A percentile compares a stretch with the other conserved stretches of the same genome.
These are phyloP conservation scores for Allantophomopsis cytisporea DNA, from an alignment of 2,329 filamentous ascomycete genomes.

Conservation along the genomic window DNA sequence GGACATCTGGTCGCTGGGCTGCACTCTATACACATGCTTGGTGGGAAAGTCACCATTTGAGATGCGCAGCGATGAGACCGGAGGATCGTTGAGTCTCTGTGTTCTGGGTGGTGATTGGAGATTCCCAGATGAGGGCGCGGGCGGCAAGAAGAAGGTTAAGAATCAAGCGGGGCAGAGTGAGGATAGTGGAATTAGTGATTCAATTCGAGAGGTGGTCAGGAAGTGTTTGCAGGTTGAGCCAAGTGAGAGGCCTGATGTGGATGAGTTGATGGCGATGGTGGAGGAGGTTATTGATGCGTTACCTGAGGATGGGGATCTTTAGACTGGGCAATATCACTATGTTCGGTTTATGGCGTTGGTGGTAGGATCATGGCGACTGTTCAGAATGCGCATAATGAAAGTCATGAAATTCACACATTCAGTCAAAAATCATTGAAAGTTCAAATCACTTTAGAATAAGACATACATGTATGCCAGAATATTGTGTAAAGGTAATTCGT, in stretches of 20 bases:
- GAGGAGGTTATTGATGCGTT: slow-evolving; percentile 55
- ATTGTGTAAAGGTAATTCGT: no score
- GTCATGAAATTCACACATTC: no score
- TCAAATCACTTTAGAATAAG: no score
- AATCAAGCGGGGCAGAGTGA: slow-evolving; percentile 17
- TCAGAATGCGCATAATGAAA: no score
- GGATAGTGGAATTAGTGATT: slow-evolving; percentile 53
- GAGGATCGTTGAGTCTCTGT: slow-evolving; percentile 83
- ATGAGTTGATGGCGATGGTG: slow-evolving; percentile 71
- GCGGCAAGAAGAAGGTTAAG: slow-evolving; percentile 26
- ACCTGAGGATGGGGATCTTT: slow-evolving; percentile 39
- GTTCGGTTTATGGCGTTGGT: no score
- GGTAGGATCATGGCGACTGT: no score
- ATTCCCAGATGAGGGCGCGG: slow-evolving; percentile 76
- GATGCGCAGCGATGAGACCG: slow-evolving; percentile 88
- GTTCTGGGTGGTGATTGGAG: slow-evolving; percentile 91
- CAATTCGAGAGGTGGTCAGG: slow-evolving; percentile 76
- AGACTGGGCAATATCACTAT: no score
- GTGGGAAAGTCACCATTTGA: slow-evolving; percentile 97
- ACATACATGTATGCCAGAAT: no score
- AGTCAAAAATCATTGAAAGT: no score
- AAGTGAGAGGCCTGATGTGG: slow-evolving; percentile 72
- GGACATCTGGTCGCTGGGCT: slow-evolving; percentile 95
- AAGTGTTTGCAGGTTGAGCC: slow-evolving; percentile 81
- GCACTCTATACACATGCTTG: slow-evolving; percentile 93